A percentile compares a stretch with the other conserved stretches of the same genome.
These are phyloP conservation scores for Curvularia spicifera DNA, from an alignment of 2,329 filamentous ascomycete genomes.

Conservation along the genomic window DNA sequence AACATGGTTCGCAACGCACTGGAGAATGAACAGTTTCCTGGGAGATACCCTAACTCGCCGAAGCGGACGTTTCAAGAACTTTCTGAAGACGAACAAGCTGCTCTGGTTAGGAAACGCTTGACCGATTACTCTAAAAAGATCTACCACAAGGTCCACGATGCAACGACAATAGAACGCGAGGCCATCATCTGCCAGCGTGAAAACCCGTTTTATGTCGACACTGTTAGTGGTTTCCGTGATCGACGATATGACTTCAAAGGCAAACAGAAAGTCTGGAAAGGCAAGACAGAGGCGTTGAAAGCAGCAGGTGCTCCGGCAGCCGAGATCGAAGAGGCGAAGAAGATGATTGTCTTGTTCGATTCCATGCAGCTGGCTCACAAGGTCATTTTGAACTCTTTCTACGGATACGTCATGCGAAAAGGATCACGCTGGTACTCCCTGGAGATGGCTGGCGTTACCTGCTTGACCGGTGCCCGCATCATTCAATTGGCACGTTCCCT, in stretches of 20 bases:
- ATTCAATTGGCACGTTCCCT: slow-evolving; percentile 95
- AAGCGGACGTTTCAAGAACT: slow-evolving; percentile 81
- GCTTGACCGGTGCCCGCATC: slow-evolving; percentile 92
- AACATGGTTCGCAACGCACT: slow-evolving; percentile 96
- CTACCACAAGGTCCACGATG: slow-evolving; percentile 98
- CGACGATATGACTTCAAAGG: slow-evolving; percentile 98
- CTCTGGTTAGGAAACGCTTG: slow-evolving; percentile 81
- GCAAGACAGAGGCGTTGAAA: slow-evolving; percentile 88
- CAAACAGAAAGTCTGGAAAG: slow-evolving; percentile 97
- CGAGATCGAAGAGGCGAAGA: slow-evolving; percentile 93
- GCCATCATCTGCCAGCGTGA: slow-evolving; percentile 98
- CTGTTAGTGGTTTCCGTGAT: slow-evolving; percentile 94
- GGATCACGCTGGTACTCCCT: slow-evolving; percentile 98
- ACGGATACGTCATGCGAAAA: slow-evolving; percentile 99
- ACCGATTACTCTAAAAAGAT: slow-evolving; percentile 97
- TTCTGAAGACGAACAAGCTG: slow-evolving; percentile 79
- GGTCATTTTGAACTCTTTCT: slow-evolving; percentile 98
- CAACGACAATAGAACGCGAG: slow-evolving; percentile 88
- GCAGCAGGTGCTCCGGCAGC: slow-evolving; percentile 74
- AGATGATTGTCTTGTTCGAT: slow-evolving; percentile 97
- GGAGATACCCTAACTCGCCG: slow-evolving; percentile 73
- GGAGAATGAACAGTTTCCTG: slow-evolving; percentile 91
- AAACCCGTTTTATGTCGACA: slow-evolving; percentile 98
- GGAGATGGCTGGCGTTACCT: slow-evolving; percentile 99
- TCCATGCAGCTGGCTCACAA: slow-evolving; percentile 97